Evolutionary conservation across 2,329 filamentous ascomycete genomes (phyloP).

Genomic region (Amesomyces nigricolor): DNA sequence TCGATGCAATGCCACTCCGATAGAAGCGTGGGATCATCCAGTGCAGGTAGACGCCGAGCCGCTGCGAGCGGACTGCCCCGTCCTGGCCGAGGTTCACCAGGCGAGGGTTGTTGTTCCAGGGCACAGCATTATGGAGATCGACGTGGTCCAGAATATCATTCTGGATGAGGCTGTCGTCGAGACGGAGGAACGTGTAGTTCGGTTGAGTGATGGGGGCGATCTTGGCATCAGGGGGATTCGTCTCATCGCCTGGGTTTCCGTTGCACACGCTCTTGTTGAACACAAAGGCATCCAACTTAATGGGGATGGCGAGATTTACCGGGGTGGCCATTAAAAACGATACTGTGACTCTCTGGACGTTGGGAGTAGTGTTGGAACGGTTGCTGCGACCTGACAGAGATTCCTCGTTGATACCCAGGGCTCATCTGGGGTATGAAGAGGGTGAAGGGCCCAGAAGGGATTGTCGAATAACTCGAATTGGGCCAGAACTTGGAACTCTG

Average conservation of each 20-base stretch:
- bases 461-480: too few species aligned
- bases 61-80: conserved; percentile 17
- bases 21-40: conserved; percentile 38
- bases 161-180: conserved; percentile 33
- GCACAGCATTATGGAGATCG: conserved; percentile 35
- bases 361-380: too few species aligned
- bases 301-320: neutral
- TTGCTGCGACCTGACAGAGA: too few species aligned
- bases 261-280: conserved; percentile 30
- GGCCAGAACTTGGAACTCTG: too few species aligned
- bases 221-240: conserved; percentile 19
- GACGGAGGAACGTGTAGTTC: conserved; percentile 41
- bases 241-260: neutral
- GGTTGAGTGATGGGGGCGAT: conserved; percentile 42
- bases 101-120: conserved; percentile 32
- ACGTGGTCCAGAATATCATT: conserved; percentile 34
- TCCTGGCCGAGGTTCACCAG: conserved; percentile 32
- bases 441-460: too few species aligned
- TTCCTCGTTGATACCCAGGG: too few species aligned
- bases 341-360: too few species aligned
- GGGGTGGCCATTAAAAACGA: too few species aligned
- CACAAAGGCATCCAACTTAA: conserved; percentile 24
- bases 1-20: conserved; percentile 26
- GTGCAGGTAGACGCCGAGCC: conserved; percentile 39
- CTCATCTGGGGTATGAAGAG: too few species aligned